These are phyloP conservation scores for Aureobasidium sp. DNA, from an alignment of 2,329 filamentous ascomycete genomes.

Conservation along the genomic window DNA sequence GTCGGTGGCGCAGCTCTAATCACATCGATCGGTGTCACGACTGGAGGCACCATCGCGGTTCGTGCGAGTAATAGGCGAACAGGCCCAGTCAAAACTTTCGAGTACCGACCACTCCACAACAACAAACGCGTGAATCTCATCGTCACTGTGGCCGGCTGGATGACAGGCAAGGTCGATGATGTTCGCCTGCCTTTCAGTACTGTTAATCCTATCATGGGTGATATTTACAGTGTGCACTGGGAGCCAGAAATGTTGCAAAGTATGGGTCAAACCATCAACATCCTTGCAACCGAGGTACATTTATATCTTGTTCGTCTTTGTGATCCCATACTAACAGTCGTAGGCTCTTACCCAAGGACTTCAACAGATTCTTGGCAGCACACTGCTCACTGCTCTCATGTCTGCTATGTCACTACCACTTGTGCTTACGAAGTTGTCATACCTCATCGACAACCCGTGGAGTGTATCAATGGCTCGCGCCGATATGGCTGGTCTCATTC, in stretches of 20 bases:
- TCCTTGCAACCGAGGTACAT: slow-evolving; percentile 86
- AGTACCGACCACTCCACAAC: slow-evolving; percentile 93
- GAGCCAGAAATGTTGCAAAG: slow-evolving; percentile 96
- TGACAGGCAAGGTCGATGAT: slow-evolving; percentile 96
- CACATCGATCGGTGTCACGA: slow-evolving; percentile 78
- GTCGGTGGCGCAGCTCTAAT: slow-evolving; percentile 91
- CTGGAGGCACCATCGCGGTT: slow-evolving; percentile 78
- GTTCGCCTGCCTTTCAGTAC: slow-evolving; percentile 93
- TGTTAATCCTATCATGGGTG: slow-evolving; percentile 94
- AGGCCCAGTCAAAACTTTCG: slow-evolving; percentile 89
- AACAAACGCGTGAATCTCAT: slow-evolving; percentile 96
- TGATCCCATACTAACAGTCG: slow-evolving; percentile 19
- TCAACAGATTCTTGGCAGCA: slow-evolving; percentile 88
- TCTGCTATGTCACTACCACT: slow-evolving; percentile 87
- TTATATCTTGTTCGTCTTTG: neutral
- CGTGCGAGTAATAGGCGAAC: slow-evolving; percentile 81
- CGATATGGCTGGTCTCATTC: slow-evolving; percentile 78
- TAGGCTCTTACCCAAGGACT: slow-evolving; percentile 91
- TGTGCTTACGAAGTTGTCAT: slow-evolving; percentile 85
- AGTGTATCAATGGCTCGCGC: slow-evolving; percentile 91
- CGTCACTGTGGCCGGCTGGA: slow-evolving; percentile 92
- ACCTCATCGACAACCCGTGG: slow-evolving; percentile 98
- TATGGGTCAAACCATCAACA: slow-evolving; percentile 98
- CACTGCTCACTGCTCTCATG: slow-evolving; percentile 84
- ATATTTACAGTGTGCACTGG: slow-evolving; percentile 95